These are phyloP conservation scores for Nephelium lappaceum DNA, from an alignment of 345 rosid species.

Conservation along the genomic window DNA sequence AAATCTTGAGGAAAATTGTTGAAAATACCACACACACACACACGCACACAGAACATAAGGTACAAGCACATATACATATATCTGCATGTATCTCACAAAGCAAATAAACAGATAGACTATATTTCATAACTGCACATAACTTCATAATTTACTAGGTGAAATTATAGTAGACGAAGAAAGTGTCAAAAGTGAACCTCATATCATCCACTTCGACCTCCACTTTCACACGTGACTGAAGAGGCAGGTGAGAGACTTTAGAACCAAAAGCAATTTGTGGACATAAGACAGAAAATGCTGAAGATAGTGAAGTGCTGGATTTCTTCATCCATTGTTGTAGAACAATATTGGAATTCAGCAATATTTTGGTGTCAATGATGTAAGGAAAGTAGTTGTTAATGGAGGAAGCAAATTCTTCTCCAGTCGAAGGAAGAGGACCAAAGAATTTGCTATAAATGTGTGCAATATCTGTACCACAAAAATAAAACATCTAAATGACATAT, in stretches of 20 bases:
- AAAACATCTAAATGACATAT: slow-evolving; percentile 23
- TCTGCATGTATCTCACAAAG: neutral
- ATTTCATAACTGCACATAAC: neutral
- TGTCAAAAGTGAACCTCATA: slow-evolving; percentile 53
- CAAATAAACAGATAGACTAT: neutral
- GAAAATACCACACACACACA: neutral
- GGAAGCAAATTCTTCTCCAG: slow-evolving; percentile 69
- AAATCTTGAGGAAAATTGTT: neutral
- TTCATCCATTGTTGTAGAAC: slow-evolving; percentile 57
- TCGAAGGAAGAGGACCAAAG: slow-evolving; percentile 76
- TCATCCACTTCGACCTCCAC: slow-evolving; percentile 86
- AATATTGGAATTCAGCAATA: slow-evolving; percentile 66
- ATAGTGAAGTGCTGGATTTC: slow-evolving; percentile 72
- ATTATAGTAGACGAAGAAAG: slow-evolving; percentile 20
- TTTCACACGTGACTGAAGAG: slow-evolving; percentile 45
- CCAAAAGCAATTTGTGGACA: slow-evolving; percentile 72
- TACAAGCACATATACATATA: neutral
- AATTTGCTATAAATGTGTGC: slow-evolving; percentile 88
- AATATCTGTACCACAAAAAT: slow-evolving; percentile 58
- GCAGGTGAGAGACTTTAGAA: slow-evolving; percentile 31
- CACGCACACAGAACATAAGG: neutral
- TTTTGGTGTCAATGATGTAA: slow-evolving; percentile 81
- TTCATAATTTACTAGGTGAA: neutral
- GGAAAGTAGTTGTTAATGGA: slow-evolving; percentile 65
- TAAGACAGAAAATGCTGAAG: slow-evolving; percentile 65